Conservation (phyloP, 371 early-diverging fungal species). For the Actinomortierella ambigua region DNA sequence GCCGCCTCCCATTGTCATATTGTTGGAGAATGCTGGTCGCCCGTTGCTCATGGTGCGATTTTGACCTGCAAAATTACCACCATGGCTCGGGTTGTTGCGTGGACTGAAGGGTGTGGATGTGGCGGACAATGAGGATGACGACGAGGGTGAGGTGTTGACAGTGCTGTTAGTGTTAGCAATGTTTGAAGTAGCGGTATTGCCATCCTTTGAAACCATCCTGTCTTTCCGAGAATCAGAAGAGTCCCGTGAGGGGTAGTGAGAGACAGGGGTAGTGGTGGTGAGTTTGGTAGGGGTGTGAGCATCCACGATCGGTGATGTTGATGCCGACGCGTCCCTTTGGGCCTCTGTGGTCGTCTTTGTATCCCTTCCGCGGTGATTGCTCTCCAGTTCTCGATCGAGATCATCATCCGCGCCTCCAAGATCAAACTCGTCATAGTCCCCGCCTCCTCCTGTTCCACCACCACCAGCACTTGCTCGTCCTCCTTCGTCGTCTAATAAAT, state of each 20-base stretch:
- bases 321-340: neutral
- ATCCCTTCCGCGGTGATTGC: neutral
- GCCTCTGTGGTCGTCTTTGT: neutral
- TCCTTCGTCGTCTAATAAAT: too few species aligned
- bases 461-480: too few species aligned
- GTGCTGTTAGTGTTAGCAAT: neutral
- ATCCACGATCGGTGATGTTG: neutral
- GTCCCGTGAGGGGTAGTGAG: neutral
- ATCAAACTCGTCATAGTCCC: constrained; percentile 24
- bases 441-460: too few species aligned
- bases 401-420: constrained; percentile 24
- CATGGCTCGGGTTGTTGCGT: constrained; percentile 1
- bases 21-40: constrained; percentile 5
- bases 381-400: constrained; percentile 4
- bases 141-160: neutral
- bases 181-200: too few species aligned
- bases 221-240: neutral
- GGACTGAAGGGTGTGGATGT: too few species aligned
- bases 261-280: neutral
- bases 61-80: constrained; percentile 5
- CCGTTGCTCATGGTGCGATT: constrained; percentile 1
- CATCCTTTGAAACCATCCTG: too few species aligned
- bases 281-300: neutral
- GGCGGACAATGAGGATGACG: too few species aligned
- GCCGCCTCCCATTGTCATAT: constrained; percentile 7